Conservation (phyloP, 768 basidiomycete species). For the Naganishia onofrii region DNA sequence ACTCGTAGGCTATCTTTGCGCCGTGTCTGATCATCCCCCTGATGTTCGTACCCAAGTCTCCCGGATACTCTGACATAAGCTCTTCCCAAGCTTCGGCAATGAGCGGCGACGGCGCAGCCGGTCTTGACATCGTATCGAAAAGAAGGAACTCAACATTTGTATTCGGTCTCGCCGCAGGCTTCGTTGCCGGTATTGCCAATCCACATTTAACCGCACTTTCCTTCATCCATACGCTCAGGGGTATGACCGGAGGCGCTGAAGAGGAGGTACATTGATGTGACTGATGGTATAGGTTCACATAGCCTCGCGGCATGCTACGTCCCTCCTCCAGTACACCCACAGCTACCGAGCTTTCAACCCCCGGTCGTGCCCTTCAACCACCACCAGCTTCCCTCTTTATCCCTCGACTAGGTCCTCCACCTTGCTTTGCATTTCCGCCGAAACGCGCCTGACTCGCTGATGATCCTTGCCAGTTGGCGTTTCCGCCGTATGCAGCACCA, state of each 20-base stretch:
- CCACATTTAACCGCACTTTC: no score
- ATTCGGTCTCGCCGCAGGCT: neutral
- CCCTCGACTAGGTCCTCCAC: neutral
- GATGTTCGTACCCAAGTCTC: neutral
- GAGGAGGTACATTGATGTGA: neutral
- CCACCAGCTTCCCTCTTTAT: constrained; percentile 3
- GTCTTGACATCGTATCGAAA: neutral
- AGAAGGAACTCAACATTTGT: neutral
- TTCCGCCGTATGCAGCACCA: no score
- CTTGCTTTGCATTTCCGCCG: neutral
- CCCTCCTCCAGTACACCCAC: neutral
- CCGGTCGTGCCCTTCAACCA: constrained; percentile 1
- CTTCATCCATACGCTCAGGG: no score
- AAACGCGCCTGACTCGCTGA: neutral
- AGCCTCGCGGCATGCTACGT: neutral
- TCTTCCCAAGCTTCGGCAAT: neutral
- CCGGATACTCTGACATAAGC: neutral
- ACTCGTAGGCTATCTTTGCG: neutral
- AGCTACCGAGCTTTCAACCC: neutral
- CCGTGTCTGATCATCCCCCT: neutral
- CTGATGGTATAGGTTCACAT: constrained; percentile 3
- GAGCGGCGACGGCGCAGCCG: neutral
- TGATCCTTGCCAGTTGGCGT: neutral
- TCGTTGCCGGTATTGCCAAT: no score
- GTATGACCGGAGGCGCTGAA: no score